A percentile compares a stretch with the other conserved stretches of the same genome.
phyloP scores from a whole-genome alignment of 805 yeast genomes.

The Blastobotrys muscicola region DNA sequence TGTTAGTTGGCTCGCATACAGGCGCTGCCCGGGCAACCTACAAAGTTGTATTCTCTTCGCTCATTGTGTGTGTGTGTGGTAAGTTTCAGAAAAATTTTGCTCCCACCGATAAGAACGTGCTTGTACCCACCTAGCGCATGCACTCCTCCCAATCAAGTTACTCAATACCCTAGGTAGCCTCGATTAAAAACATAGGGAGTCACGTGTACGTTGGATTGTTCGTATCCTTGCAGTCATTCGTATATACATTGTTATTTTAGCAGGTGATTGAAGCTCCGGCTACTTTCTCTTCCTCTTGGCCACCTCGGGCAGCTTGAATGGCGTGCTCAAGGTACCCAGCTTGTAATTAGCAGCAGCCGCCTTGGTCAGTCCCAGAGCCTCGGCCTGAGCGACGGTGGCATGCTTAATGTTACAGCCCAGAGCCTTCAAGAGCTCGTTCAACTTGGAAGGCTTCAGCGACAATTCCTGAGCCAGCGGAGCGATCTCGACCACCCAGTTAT shows the following conservation, averaged over 20 bases:
- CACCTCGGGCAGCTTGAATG: conserved; percentile 81
- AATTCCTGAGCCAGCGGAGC: conserved; percentile 80
- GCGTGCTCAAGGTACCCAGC: conserved; percentile 77
- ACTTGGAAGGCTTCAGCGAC: conserved; percentile 65
- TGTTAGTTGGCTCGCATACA: neutral
- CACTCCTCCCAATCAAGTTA: neutral
- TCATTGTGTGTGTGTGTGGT: neutral
- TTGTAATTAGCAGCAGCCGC: conserved; percentile 45
- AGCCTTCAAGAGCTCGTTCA: conserved; percentile 61
- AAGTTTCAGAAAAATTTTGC: neutral
- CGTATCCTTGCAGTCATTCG: too few species aligned
- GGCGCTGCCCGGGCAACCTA: too few species aligned
- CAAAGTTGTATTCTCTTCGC: too few species aligned
- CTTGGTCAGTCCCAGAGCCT: conserved; percentile 27
- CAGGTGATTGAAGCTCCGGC: neutral
- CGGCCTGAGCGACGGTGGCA: conserved; percentile 38
- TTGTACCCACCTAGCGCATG: neutral
- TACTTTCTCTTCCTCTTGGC: conserved; percentile 39
- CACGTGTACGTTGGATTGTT: too few species aligned
- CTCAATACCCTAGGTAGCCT: neutral
- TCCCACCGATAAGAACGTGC: neutral
- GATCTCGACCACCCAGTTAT: conserved; percentile 63
- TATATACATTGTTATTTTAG: conserved; percentile 2
- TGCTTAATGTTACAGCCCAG: conserved; percentile 74
- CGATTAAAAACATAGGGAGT: too few species aligned